Evolutionary conservation across 116 monocot species (phyloP), one percentile per base, ranked within the genome.

Genomic region (Iris pallida): DNA sequence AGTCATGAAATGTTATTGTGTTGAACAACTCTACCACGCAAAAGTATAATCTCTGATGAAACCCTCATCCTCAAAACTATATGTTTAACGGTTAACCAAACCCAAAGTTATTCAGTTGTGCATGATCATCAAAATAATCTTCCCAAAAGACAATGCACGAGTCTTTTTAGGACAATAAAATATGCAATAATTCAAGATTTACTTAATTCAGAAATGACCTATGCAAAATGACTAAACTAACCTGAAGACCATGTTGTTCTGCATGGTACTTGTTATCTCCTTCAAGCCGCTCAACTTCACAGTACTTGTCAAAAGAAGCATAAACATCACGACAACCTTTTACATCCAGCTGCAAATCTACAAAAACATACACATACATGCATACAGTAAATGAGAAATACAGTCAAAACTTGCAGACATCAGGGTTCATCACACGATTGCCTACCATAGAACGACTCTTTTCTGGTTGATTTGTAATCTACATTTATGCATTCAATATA

Each of bases 291-390:
- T 95, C 95, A 57, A 91, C 95, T 78, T 95, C 95, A 61, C 88
- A 88, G 78, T 95, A 95, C 75, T 95, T 95, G 61, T 95, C 95
- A 88, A 95, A 95, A 44, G 95, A 95, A 61, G 88, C 95, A 90
- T 95, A 95, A 16, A 95, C 86, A 88, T 95, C 95, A 20, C 75
- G 68, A 73, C 95, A 95, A 16, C 91, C 95, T 76, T 95, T 95
- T 4, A 95, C 88, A 88, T 91, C 90, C 15, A 95, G 82, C 68
- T 91, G 91, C 63, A 91, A 78, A 58, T 95, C 91, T 91, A 68
- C 20, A 73, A 57, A 73, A 52, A 51, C 41, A 68, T 18, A 51
- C 48, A 66, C 30, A 30, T 30, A 30, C 30, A n/a, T 20, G 20
- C 61, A 61, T 44, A 44, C 16, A 45, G 45, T 61, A 61, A 45